These are phyloP conservation scores for Podospora bellae-mahoneyi DNA, from an alignment of 495 filamentous ascomycete species.

Conservation along the genomic window DNA sequence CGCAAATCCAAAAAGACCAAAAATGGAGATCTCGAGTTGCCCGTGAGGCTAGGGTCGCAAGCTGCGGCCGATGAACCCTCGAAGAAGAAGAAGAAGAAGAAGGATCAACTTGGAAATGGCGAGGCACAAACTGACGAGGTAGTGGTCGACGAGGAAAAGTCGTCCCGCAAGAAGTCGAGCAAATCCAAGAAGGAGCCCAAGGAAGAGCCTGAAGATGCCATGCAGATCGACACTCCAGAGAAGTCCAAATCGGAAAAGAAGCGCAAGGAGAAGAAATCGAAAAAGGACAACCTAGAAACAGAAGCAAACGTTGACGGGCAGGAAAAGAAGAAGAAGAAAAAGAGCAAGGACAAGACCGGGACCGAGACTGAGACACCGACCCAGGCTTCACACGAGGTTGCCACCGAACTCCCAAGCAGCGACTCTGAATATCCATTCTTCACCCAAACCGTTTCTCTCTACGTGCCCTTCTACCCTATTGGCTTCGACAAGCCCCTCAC, in stretches of 20 bases:
- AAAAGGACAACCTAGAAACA: constrained; percentile 22
- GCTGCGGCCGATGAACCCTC: neutral
- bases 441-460: constrained; percentile 47
- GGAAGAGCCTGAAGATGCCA: constrained; percentile 11
- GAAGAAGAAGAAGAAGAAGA: constrained; percentile 28
- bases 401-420: constrained; percentile 12
- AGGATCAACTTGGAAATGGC: constrained; percentile 14
- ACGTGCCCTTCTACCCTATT: constrained; percentile 45
- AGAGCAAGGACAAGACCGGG: constrained; percentile 28
- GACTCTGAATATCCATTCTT: constrained; percentile 43
- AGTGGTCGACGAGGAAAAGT: constrained; percentile 3
- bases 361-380: neutral
- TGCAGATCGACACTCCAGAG: constrained; percentile 24
- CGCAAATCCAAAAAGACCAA: constrained; percentile 43
- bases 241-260: constrained; percentile 23
- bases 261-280: constrained; percentile 35
- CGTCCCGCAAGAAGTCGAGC: constrained; percentile 25
- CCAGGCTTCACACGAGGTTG: constrained; percentile 1
- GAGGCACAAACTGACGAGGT: constrained; percentile 16
- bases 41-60: neutral
- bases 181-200: constrained; percentile 25
- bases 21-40: constrained; percentile 20
- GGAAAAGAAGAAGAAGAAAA: constrained; percentile 28
- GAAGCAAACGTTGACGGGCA: constrained; percentile 5
- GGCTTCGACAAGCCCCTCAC: constrained; percentile 46